Evolutionary conservation across 805 yeast genomes (phyloP).

Genomic region (Hanseniaspora mollemarum): DNA sequence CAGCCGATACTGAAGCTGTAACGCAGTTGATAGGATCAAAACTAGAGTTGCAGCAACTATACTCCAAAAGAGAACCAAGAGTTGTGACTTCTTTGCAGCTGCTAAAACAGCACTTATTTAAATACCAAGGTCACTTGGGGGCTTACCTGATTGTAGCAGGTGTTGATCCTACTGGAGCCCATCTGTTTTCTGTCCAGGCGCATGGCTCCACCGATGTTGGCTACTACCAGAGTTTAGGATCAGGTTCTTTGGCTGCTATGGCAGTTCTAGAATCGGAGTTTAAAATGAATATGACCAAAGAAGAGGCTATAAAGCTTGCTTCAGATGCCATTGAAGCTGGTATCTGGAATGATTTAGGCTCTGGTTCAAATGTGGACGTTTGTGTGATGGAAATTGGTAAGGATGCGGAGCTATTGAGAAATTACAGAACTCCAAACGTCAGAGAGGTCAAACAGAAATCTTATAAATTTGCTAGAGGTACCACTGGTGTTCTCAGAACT

Average conservation of each 20-base stretch:
- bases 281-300: slow-evolving; percentile 65
- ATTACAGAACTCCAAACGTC: slow-evolving; percentile 81
- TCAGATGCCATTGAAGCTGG: slow-evolving; percentile 93
- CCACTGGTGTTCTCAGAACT: slow-evolving; percentile 75
- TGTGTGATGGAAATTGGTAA: slow-evolving; percentile 93
- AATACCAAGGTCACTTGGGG: slow-evolving; percentile 94
- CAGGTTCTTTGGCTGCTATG: slow-evolving; percentile 98
- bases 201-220: slow-evolving; percentile 98
- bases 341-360: slow-evolving; percentile 97
- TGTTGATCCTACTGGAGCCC: slow-evolving; percentile 91
- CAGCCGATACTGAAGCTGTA: slow-evolving; percentile 97
- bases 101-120: slow-evolving; percentile 89
- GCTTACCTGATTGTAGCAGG: slow-evolving; percentile 98
- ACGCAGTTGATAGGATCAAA: slow-evolving; percentile 87
- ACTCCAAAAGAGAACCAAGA: slow-evolving; percentile 76
- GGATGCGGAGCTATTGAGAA: slow-evolving; percentile 75
- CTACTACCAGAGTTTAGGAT: slow-evolving; percentile 81
- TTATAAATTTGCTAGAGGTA: slow-evolving; percentile 81
- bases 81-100: slow-evolving; percentile 87
- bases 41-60: slow-evolving; percentile 77
- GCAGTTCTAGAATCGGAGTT: slow-evolving; percentile 87
- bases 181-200: slow-evolving; percentile 84
- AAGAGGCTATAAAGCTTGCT: slow-evolving; percentile 84
- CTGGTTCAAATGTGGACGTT: slow-evolving; percentile 94
- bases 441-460: slow-evolving; percentile 71